These are phyloP conservation scores for Alternaria metachromatica DNA, from an alignment of 2,329 filamentous ascomycete species.

Conservation along the genomic window DNA sequence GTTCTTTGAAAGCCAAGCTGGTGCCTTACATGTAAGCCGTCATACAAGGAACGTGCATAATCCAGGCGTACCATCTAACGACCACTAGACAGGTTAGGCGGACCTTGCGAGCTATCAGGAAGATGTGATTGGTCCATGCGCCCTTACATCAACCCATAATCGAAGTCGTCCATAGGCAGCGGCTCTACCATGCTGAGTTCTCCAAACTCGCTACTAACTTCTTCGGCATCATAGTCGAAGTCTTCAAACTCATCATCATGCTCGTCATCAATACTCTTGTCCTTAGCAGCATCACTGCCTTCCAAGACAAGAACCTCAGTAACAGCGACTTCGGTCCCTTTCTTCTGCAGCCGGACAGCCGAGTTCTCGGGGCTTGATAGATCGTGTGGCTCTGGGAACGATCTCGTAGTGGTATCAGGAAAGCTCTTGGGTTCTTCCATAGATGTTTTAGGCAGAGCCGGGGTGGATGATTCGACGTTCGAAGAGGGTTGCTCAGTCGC, in stretches of 20 bases:
- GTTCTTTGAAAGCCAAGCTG: background rate
- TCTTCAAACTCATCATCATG: conserved; percentile 1
- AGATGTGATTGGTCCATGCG: background rate
- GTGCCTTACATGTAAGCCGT: background rate
- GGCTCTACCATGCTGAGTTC: conserved; percentile 39
- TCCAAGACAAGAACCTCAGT: conserved; percentile 9
- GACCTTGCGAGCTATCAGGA: background rate
- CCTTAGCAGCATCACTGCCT: conserved; percentile 1
- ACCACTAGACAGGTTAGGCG: background rate
- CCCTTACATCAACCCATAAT: conserved; percentile 32
- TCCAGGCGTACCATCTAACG: background rate
- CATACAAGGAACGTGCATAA: background rate
- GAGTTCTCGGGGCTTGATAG: background rate
- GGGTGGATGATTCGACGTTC: background rate
- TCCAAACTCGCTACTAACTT: conserved; percentile 34
- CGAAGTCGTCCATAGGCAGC: conserved; percentile 32
- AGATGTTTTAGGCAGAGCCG: background rate
- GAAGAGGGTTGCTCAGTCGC: background rate
- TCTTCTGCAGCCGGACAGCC: background rate
- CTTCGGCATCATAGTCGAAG: conserved; percentile 18
- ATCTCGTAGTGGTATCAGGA: background rate
- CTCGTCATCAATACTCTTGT: background rate
- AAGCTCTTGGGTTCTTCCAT: background rate
- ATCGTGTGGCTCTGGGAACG: background rate
- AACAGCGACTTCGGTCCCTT: conserved; percentile 12